These are phyloP conservation scores for Leptodontidium sp. DNA, from an alignment of 2,329 filamentous ascomycete genomes.

Conservation along the genomic window DNA sequence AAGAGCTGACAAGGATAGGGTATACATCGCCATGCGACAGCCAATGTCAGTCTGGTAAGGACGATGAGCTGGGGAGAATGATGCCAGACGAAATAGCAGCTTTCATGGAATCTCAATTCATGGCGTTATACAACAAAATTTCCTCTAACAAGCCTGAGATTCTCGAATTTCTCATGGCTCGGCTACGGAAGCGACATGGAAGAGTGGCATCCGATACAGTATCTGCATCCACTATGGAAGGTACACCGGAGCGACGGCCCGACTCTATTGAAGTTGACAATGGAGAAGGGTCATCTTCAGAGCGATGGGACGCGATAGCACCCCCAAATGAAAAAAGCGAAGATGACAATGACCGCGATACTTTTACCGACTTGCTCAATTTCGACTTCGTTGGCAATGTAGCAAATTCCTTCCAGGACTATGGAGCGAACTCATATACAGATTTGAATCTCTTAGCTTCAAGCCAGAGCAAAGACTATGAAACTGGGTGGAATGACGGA, in stretches of 20 bases:
- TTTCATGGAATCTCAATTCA: background rate
- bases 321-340: too few species aligned
- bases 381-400: background rate
- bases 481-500: background rate
- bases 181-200: background rate
- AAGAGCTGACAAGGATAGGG: background rate
- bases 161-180: background rate
- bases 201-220: background rate
- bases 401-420: background rate
- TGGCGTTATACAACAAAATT: background rate
- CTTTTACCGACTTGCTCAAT: too few species aligned
- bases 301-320: too few species aligned
- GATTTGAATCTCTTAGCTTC: background rate
- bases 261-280: background rate
- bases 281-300: background rate
- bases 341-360: too few species aligned
- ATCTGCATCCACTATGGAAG: background rate
- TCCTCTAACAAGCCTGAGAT: background rate
- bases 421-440: background rate
- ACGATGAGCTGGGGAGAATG: background rate
- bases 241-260: background rate
- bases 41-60: background rate
- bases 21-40: background rate
- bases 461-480: background rate
- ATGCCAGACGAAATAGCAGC: background rate